Base-by-base conservation (phyloP, 1,284 basidiomycete species). In the Ustilago esculenta region DNA sequence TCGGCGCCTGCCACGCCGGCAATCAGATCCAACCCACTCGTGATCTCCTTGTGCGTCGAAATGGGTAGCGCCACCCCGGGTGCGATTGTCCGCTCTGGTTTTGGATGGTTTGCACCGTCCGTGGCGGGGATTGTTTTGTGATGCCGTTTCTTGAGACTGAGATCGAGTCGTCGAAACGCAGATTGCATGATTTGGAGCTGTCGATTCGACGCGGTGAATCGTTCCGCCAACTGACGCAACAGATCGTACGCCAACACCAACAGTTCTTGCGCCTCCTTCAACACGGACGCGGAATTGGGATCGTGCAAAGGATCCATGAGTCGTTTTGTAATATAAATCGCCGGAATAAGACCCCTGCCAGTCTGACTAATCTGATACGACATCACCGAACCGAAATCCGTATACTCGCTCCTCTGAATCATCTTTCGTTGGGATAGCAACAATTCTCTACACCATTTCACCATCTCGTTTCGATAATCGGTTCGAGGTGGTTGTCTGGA, bases 151-250 rank as follows among this genome's bases (percentile, higher is more conserved):
- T 41, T 58, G 20, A 71, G 44, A 33, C 63, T 65, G n/a, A 71
- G 54, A 35, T 71, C 63, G 11, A 71, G 57, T 12, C 68, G 53
- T 33, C 50, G 44, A 46, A 63, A 61, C 8, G 68, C 68, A 7
- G 57, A 60, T 27, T 71, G 68, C 61, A 71, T 65, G 43, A 71
- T 71, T 23, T 71, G 68, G n/a, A 71, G 58, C 37, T 65, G 63
- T 40, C 68, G 53, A 15, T 71, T 52, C 3, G 68, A 71, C 3
- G 68, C 68, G 5, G 68, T 54, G 51, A 66, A 66, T 0, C 68
- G 53, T 14, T 37, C 42, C 15, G 61, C 61, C 14, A 71, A 17
- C 24, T 61, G 56, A 12, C 63, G 53, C 9, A 71, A 48, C 37
- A 71, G 35, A 35, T 71, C 68, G 35, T 71, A 71, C 0, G 61